These are phyloP conservation scores for Camelina laxa DNA, from an alignment of 345 rosid species.

Conservation along the genomic window DNA sequence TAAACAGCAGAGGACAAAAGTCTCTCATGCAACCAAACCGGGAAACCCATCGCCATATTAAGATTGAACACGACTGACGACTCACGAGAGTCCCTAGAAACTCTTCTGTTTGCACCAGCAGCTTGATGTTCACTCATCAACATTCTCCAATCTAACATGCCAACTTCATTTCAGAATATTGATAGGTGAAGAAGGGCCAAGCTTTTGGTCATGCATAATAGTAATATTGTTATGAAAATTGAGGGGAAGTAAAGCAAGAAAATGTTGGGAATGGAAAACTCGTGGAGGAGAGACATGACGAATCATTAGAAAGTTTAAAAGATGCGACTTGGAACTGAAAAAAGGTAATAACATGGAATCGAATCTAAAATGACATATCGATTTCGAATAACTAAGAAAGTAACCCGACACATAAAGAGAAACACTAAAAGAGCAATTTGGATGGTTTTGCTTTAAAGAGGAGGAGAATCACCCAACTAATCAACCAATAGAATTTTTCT, in stretches of 20 bases:
- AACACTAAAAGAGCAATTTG: slow-evolving; percentile 39
- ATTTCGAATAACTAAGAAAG: slow-evolving; percentile 29
- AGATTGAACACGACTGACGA: no score
- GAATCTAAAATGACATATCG: slow-evolving; percentile 24
- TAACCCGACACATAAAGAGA: slow-evolving; percentile 38
- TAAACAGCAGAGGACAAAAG: no score
- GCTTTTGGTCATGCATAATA: no score
- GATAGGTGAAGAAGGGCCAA: background rate
- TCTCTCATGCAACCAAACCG: no score
- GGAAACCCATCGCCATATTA: no score
- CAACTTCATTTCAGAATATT: background rate
- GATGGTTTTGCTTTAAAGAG: slow-evolving; percentile 36
- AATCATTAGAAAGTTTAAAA: slow-evolving; percentile 14
- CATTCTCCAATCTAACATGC: no score
- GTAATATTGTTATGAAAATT: background rate
- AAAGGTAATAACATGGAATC: slow-evolving; percentile 26
- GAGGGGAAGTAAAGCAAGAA: background rate
- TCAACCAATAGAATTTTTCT: background rate
- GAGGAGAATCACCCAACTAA: background rate
- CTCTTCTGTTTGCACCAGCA: no score
- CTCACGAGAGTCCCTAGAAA: no score
- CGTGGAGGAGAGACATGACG: slow-evolving; percentile 29
- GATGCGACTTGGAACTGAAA: slow-evolving; percentile 30
- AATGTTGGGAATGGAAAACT: slow-evolving; percentile 15
- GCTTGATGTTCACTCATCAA: no score